phyloP scores from a whole-genome alignment of 495 filamentous ascomycete species.

The Rusavskia elegans region DNA sequence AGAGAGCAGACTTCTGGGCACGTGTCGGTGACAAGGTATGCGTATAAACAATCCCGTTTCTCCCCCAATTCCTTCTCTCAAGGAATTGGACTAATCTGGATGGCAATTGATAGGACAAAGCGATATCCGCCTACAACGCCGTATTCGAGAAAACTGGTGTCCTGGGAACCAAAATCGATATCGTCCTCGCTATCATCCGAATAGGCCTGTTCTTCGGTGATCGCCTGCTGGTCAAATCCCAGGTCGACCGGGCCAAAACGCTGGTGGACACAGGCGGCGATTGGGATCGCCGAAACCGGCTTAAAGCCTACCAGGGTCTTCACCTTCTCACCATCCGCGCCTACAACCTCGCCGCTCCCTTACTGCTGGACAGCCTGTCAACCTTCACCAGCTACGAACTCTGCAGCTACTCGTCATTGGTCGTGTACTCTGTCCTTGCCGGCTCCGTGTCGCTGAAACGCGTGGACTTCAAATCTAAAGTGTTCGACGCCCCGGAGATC shows the following conservation, averaged over 20 bases:
- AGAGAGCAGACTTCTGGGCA: constrained; percentile 90
- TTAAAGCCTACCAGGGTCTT: constrained; percentile 96
- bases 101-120: constrained; percentile 56
- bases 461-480: constrained; percentile 96
- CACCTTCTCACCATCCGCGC: constrained; percentile 83
- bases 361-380: constrained; percentile 87
- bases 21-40: constrained; percentile 85
- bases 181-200: constrained; percentile 89
- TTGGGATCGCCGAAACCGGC: constrained; percentile 92
- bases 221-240: constrained; percentile 78
- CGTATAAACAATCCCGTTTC: not conserved
- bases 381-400: constrained; percentile 99
- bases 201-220: constrained; percentile 93
- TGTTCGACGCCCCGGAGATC: constrained; percentile 95
- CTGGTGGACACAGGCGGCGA: constrained; percentile 90
- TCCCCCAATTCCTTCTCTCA: too few species aligned
- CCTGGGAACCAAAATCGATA: constrained; percentile 89
- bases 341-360: constrained; percentile 75
- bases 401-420: constrained; percentile 84
- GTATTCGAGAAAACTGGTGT: constrained; percentile 88
- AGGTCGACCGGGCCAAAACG: constrained; percentile 74
- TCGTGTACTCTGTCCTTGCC: constrained; percentile 89
- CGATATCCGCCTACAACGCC: constrained; percentile 77
- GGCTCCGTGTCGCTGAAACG: constrained; percentile 89
- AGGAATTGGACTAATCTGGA: not conserved